phyloP scores from a whole-genome alignment of 2,329 filamentous ascomycete species.

The Apiospora marii region DNA sequence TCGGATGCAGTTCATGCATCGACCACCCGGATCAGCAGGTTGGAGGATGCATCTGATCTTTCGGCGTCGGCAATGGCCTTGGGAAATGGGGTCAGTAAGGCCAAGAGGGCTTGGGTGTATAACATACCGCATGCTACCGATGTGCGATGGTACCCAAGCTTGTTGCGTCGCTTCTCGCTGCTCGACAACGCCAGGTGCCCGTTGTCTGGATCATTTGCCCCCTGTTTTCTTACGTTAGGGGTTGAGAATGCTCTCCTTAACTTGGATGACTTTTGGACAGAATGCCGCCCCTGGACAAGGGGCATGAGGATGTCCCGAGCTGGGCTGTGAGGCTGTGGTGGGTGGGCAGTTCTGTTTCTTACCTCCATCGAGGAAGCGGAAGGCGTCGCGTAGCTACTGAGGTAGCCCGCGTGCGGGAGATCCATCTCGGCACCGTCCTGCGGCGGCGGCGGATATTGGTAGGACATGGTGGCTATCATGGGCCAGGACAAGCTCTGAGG shows the following conservation, averaged over 20 bases:
- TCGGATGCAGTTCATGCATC: slow-evolving; percentile 92
- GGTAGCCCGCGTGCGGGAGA: slow-evolving; percentile 49
- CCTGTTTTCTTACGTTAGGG: slow-evolving; percentile 54
- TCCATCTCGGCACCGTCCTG: slow-evolving; percentile 51
- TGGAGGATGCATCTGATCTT: slow-evolving; percentile 92
- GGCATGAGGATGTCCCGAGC: slow-evolving; percentile 43
- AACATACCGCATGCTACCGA: slow-evolving; percentile 94
- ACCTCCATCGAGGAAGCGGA: slow-evolving; percentile 41
- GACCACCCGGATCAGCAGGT: slow-evolving; percentile 73
- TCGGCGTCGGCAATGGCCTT: slow-evolving; percentile 89
- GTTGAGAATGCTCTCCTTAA: slow-evolving; percentile 60
- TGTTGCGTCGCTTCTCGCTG: slow-evolving; percentile 75
- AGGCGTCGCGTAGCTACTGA: slow-evolving; percentile 39
- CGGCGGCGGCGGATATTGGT: slow-evolving; percentile 56
- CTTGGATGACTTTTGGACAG: slow-evolving; percentile 48
- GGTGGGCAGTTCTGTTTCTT: slow-evolving; percentile 39
- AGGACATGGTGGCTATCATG: slow-evolving; percentile 56
- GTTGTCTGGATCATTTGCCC: slow-evolving; percentile 46
- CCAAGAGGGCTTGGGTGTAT: slow-evolving; percentile 23
- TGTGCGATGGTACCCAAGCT: slow-evolving; percentile 93
- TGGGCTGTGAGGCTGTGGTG: slow-evolving; percentile 37
- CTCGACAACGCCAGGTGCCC: slow-evolving; percentile 46
- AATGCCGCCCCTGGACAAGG: slow-evolving; percentile 47
- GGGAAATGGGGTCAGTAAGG: slow-evolving; percentile 27
- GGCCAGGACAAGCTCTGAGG: slow-evolving; percentile 39